Percentiles rank a stretch among this genome's conserved stretches.
Evolutionary conservation across 306 rosid genomes (phyloP).

Genomic region (Prunus kanzakura): DNA sequence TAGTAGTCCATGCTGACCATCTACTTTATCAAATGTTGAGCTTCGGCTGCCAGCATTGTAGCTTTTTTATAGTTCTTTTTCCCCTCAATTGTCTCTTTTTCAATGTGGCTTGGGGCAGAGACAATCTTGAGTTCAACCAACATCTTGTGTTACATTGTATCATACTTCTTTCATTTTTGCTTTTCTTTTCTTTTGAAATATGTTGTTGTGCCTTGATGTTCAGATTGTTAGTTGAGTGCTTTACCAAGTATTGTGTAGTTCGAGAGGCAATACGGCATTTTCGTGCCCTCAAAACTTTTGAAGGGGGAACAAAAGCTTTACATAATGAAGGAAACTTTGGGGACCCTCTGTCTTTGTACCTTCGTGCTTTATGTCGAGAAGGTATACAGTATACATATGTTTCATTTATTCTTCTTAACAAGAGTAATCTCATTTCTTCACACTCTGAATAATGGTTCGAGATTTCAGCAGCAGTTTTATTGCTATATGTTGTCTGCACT

Average conservation of each 20-base stretch:
- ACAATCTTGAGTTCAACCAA: not conserved
- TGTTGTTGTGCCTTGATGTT: constrained; percentile 26
- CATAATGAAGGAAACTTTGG: constrained; percentile 77
- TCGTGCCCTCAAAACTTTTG: constrained; percentile 74
- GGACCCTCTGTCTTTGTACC: constrained; percentile 93
- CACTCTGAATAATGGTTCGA: not conserved
- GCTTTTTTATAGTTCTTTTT: no score
- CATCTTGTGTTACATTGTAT: not conserved
- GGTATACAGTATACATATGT: constrained; percentile 58
- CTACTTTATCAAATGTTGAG: not conserved
- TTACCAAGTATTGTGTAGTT: constrained; percentile 86
- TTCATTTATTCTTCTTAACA: constrained; percentile 4
- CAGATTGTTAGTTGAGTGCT: constrained; percentile 94
- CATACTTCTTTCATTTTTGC: not conserved
- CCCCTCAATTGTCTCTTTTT: no score
- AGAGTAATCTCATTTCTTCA: not conserved
- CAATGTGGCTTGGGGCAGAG: not conserved
- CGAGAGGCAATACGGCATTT: constrained; percentile 95
- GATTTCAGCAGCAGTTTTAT: not conserved
- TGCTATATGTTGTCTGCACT: not conserved
- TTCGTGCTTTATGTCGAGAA: constrained; percentile 91
- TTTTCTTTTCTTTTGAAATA: not conserved
- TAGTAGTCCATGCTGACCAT: not conserved
- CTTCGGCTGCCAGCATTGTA: not conserved
- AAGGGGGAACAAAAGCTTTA: constrained; percentile 67